These are phyloP conservation scores for Fusarium siculi DNA, from an alignment of 2,329 filamentous ascomycete genomes.

Conservation along the genomic window DNA sequence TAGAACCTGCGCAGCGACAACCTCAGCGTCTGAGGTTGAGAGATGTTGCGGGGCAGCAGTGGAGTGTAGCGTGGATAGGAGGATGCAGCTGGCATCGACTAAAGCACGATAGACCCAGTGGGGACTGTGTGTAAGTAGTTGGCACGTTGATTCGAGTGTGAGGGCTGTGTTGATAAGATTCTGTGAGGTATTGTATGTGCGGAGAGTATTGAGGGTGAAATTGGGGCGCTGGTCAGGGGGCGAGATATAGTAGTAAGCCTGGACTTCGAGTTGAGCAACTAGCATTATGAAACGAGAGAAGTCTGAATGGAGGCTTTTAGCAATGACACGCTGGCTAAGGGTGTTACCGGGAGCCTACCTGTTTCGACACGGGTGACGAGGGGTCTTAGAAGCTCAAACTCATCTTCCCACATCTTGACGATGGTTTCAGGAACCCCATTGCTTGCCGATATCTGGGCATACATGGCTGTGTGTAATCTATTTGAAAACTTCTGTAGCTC, in stretches of 20 bases:
- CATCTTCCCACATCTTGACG: constrained; percentile 62
- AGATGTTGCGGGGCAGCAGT: constrained; percentile 51
- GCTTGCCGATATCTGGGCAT: constrained; percentile 58
- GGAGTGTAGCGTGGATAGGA: constrained; percentile 59
- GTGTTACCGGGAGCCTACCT: constrained; percentile 46
- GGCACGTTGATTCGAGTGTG: constrained; percentile 53
- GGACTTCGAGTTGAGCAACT: constrained; percentile 63
- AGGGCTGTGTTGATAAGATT: constrained; percentile 56
- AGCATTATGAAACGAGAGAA: constrained; percentile 61
- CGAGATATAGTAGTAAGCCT: constrained; percentile 63
- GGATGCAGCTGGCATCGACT: constrained; percentile 57
- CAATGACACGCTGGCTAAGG: not conserved
- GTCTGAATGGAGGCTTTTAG: constrained; percentile 46
- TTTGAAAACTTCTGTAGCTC: constrained; percentile 64
- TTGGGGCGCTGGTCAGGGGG: constrained; percentile 51
- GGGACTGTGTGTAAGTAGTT: constrained; percentile 59
- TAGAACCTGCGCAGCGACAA: constrained; percentile 48
- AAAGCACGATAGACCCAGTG: constrained; percentile 61
- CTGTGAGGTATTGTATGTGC: constrained; percentile 60
- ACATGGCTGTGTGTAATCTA: constrained; percentile 59
- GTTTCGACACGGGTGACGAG: constrained; percentile 59
- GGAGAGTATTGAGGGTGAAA: constrained; percentile 58
- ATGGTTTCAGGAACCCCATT: constrained; percentile 59
- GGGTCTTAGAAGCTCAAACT: constrained; percentile 60
- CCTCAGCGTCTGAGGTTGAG: constrained; percentile 44